Base-by-base conservation (phyloP, 768 basidiomycete species). In the Boletales sp. region DNA sequence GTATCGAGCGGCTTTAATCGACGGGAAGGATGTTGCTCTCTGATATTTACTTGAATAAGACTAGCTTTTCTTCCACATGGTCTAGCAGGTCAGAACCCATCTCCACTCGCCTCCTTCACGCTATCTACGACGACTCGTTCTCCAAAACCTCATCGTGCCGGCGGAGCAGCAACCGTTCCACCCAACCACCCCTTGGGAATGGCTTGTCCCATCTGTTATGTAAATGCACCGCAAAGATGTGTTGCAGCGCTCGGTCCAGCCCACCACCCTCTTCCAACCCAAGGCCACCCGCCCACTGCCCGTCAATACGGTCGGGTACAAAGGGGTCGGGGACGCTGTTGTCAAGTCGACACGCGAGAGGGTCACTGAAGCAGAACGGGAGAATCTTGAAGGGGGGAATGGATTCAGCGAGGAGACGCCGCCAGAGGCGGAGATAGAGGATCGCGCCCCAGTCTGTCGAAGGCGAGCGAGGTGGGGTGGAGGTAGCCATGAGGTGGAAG, bases 261-360 rank as follows among this genome's bases (percentile, higher is more conserved):
- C 78, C 78, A 7, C 83, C 88, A 4, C 79, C 86, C 55, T 78
- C 78, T 55, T 78, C 80, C 44, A 81, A 63, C 1, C 86, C 84
- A 6, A 55, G 32, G 1, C 56, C 57, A 49, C 76, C 78, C 13
- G 78, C 82, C 86, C 90, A 91, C 46, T 69, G 72, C 3, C 81
- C 80, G 40, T 76, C 71, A 2, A 63, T 54, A 37, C 77, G 72
- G 60, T 74, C 86, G 41, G 75, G 76, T 32, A 55, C 56, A 69
- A 98, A 97, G 3, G 95, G 94, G 65, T 96, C 92, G 0, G 95
- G 95, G 7, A 97, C 79, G 11, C 93, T 79, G 55, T 93, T 94
- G 70, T 96, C 93, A 10, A 90, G 74, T 30, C 92, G 77, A 68
- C 95, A 97, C 10, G 90, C 90, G 32, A 89, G 80, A 2, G 84